Percentiles rank a stretch among this genome's conserved stretches.
These are phyloP conservation scores for Pisolithus orientalis DNA, from an alignment of 768 basidiomycete genomes.

Conservation along the genomic window DNA sequence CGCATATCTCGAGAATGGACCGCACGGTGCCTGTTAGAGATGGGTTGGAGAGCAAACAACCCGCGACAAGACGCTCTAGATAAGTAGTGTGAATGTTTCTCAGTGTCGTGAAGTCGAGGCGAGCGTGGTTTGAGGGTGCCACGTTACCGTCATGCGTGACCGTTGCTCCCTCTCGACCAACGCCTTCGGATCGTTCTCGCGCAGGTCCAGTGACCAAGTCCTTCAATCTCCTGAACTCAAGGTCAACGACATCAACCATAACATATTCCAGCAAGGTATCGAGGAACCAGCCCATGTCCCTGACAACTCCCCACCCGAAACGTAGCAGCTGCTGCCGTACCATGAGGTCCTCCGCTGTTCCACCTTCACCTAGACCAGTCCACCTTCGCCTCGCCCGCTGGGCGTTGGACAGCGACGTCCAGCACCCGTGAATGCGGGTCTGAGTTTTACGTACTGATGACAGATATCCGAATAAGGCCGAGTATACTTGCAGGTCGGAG, in stretches of 20 bases:
- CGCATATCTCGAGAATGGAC: conserved; percentile 76
- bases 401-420: conserved; percentile 80
- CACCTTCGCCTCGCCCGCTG: conserved; percentile 80
- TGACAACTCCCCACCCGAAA: conserved; percentile 80
- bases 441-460: conserved; percentile 83
- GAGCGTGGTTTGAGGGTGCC: conserved; percentile 20
- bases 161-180: conserved; percentile 6
- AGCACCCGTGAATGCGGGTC: conserved; percentile 70
- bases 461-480: conserved; percentile 73
- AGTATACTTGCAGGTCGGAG: conserved; percentile 68
- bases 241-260: conserved; percentile 86
- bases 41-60: conserved; percentile 69
- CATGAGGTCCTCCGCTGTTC: conserved; percentile 64
- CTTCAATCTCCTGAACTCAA: conserved; percentile 71
- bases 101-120: conserved; percentile 81
- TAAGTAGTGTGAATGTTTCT: conserved; percentile 79
- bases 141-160: conserved; percentile 2
- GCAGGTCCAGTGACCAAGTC: conserved; percentile 38
- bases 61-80: conserved; percentile 70
- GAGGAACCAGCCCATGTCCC: conserved; percentile 90
- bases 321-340: conserved; percentile 60
- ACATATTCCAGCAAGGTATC: conserved; percentile 79
- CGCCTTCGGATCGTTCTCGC: conserved; percentile 16
- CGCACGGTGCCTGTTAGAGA: conserved; percentile 57
- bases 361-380: conserved; percentile 86